Evolutionary conservation across 768 basidiomycete species (phyloP).

Genomic region (Lactifluus piperatus): DNA sequence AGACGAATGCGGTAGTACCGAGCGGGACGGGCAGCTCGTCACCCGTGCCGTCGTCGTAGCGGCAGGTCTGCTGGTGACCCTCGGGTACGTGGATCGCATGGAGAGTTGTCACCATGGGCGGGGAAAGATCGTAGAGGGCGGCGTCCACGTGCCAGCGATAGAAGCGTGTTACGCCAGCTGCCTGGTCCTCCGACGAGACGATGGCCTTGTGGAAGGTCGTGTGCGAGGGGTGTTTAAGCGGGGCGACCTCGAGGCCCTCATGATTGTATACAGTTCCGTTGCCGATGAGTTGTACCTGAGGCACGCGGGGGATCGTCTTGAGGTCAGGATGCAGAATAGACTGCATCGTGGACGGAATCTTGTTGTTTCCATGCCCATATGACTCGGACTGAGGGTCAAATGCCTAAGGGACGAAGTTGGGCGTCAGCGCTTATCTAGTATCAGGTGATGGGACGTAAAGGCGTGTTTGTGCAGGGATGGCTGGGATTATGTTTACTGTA

Average conservation of each 20-base stretch:
- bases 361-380: conserved; percentile 88
- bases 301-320: conserved; percentile 79
- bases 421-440: background rate
- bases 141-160: conserved; percentile 92
- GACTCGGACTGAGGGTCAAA: conserved; percentile 59
- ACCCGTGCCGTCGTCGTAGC: conserved; percentile 81
- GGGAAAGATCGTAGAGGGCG: conserved; percentile 64
- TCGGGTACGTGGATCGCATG: conserved; percentile 65
- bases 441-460: background rate
- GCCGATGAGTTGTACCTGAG: conserved; percentile 86
- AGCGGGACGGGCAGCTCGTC: conserved; percentile 74
- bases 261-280: conserved; percentile 72
- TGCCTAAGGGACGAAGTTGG: conserved; percentile 36
- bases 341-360: conserved; percentile 61
- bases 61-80: conserved; percentile 50
- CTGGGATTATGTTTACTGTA: conserved; percentile 24
- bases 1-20: conserved; percentile 76
- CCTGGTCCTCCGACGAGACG: conserved; percentile 63
- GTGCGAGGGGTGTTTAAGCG: conserved; percentile 78
- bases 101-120: conserved; percentile 76
- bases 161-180: conserved; percentile 64
- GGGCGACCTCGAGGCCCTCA: conserved; percentile 64
- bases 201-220: conserved; percentile 74
- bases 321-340: conserved; percentile 83
- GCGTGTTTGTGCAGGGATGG: too few relatives aligned